These are phyloP conservation scores for Skeletonema tropicum DNA, from an alignment of 108 stramenopile species.

Conservation along the genomic window DNA sequence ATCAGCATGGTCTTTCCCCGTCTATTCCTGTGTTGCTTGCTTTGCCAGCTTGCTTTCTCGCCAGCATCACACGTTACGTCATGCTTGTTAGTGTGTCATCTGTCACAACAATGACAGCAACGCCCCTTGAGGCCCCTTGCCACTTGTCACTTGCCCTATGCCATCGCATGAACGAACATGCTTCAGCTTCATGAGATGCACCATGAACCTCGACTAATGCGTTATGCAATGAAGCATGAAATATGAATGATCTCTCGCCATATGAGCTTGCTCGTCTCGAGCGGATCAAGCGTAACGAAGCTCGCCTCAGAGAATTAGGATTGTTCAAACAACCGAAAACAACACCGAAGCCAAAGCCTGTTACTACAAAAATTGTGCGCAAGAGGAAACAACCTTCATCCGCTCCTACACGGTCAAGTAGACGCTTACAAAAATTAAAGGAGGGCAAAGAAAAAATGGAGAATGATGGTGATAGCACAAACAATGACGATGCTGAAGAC, in stretches of 20 bases:
- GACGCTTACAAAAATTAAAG: constrained; percentile 22
- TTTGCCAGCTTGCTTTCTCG: too few relatives aligned
- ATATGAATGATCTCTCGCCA: constrained; percentile 24
- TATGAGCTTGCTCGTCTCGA: constrained; percentile 38
- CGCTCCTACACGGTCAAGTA: constrained; percentile 24
- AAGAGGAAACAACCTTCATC: constrained; percentile 13
- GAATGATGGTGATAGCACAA: not conserved
- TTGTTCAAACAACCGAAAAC: constrained; percentile 13
- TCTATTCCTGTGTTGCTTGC: too few relatives aligned
- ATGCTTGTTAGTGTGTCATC: too few relatives aligned
- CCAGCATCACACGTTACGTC: too few relatives aligned
- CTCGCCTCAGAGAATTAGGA: constrained; percentile 21
- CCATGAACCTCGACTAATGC: too few relatives aligned
- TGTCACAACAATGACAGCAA: too few relatives aligned
- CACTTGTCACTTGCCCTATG: too few relatives aligned
- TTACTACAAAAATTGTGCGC: not conserved
- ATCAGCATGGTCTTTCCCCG: too few relatives aligned
- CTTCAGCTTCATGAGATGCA: too few relatives aligned
- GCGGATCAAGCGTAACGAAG: constrained; percentile 34
- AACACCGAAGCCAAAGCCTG: not conserved
- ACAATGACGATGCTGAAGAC: constrained; percentile 14
- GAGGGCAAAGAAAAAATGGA: constrained; percentile 3
- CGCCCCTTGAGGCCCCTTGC: too few relatives aligned
- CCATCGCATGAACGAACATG: too few relatives aligned
- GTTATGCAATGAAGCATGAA: too few relatives aligned